Conservation (phyloP, 192 early-diverging fungal genomes). For the Chytriomyces hyalinus region DNA sequence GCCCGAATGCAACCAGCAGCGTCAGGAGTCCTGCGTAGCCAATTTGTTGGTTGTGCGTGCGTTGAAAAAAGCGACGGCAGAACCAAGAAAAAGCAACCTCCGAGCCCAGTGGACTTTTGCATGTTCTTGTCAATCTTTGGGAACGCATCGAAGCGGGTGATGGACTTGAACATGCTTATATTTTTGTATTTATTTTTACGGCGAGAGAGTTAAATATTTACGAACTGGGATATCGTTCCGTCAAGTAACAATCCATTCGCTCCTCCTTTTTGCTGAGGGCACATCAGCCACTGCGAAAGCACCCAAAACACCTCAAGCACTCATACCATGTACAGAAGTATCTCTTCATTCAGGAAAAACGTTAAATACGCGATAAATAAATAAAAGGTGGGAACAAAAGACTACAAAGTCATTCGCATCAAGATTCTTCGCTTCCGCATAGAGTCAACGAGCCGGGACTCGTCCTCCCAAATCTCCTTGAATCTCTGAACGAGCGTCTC, state of each 20-base stretch:
- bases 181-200: no score
- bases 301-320: no score
- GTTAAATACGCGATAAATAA: no score
- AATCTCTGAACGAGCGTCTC: constrained; percentile 6
- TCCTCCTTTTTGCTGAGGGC: no score
- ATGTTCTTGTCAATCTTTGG: constrained; percentile 85
- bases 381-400: no score
- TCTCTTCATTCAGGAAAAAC: no score
- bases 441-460: background rate
- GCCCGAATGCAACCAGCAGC: constrained; percentile 66
- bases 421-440: constrained; percentile 12
- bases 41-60: background rate
- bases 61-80: background rate
- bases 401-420: constrained; percentile 14
- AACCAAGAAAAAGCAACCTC: constrained; percentile 34
- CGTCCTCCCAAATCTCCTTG: background rate
- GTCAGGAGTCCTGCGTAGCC: constrained; percentile 60
- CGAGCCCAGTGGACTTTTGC: constrained; percentile 72
- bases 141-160: constrained; percentile 75
- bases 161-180: constrained; percentile 12
- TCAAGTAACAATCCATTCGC: no score
- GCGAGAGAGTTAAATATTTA: no score
- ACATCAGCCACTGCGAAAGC: no score
- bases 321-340: no score
- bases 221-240: no score